Conservation (phyloP, 495 filamentous ascomycete species). For the Thermochaetoides thermophila region DNA sequence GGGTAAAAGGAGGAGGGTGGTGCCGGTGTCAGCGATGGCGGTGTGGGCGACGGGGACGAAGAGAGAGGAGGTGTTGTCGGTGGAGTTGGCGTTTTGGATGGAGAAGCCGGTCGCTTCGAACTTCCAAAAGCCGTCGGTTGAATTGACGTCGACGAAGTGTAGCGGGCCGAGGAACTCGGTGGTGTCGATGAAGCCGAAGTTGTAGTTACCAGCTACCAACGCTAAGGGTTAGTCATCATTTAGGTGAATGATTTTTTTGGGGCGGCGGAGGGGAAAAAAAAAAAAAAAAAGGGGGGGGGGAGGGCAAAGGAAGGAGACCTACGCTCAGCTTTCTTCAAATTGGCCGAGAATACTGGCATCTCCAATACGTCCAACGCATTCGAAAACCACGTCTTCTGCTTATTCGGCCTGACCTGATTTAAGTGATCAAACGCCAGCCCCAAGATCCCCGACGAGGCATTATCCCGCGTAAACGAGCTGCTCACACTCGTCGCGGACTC, state of each 20-base stretch:
- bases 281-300: not conserved
- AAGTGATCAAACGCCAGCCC: constrained; percentile 61
- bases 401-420: constrained; percentile 51
- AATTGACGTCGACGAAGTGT: constrained; percentile 45
- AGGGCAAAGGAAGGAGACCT: too few species aligned
- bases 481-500: constrained; percentile 57
- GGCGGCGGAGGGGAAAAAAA: constrained; percentile 1
- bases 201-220: constrained; percentile 19
- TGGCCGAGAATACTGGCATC: constrained; percentile 54
- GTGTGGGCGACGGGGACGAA: constrained; percentile 42
- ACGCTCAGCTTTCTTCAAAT: constrained; percentile 41
- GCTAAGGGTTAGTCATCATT: constrained; percentile 54
- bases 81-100: constrained; percentile 35
- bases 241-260: constrained; percentile 26
- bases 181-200: constrained; percentile 21
- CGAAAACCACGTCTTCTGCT: constrained; percentile 61
- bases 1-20: constrained; percentile 56
- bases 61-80: constrained; percentile 32
- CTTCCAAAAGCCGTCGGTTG: constrained; percentile 54
- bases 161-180: constrained; percentile 45
- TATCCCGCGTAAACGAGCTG: constrained; percentile 44
- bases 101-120: constrained; percentile 50
- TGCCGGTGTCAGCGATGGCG: constrained; percentile 47
- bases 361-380: constrained; percentile 47
- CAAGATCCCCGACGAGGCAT: constrained; percentile 50